A percentile compares a stretch with the other conserved stretches of the same genome.
Evolutionary conservation across 2,329 filamentous ascomycete genomes (phyloP).

Genomic region (Pezicula neosporulosa): DNA sequence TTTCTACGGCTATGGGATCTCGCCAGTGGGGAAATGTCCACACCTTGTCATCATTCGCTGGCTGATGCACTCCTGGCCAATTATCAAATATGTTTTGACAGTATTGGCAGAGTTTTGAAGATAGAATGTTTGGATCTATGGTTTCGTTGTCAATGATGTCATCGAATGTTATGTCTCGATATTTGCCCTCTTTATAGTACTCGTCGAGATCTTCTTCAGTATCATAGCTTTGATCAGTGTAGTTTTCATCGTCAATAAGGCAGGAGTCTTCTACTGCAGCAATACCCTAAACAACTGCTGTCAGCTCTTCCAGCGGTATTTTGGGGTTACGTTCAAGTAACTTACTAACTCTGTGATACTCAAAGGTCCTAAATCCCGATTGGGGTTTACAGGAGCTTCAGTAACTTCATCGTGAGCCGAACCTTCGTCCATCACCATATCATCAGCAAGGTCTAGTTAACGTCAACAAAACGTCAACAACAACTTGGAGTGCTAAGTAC

Average conservation of each 20-base stretch:
- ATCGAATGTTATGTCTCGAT: background rate
- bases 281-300: background rate
- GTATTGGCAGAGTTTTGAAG: background rate
- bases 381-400: too few species aligned
- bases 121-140: background rate
- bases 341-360: background rate
- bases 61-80: background rate
- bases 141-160: background rate
- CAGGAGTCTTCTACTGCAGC: background rate
- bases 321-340: background rate
- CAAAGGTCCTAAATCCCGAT: background rate
- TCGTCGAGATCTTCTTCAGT: background rate
- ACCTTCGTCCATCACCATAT: too few species aligned
- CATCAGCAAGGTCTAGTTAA: too few species aligned
- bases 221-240: background rate
- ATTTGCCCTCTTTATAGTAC: background rate
- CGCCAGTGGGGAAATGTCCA: background rate
- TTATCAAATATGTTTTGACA: background rate
- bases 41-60: background rate
- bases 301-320: background rate
- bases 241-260: background rate
- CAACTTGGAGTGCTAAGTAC: background rate
- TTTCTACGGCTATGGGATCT: background rate
- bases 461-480: background rate
- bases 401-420: too few species aligned